These are phyloP conservation scores for Schrenkiella parvula DNA, from an alignment of 345 rosid species.

Conservation along the genomic window DNA sequence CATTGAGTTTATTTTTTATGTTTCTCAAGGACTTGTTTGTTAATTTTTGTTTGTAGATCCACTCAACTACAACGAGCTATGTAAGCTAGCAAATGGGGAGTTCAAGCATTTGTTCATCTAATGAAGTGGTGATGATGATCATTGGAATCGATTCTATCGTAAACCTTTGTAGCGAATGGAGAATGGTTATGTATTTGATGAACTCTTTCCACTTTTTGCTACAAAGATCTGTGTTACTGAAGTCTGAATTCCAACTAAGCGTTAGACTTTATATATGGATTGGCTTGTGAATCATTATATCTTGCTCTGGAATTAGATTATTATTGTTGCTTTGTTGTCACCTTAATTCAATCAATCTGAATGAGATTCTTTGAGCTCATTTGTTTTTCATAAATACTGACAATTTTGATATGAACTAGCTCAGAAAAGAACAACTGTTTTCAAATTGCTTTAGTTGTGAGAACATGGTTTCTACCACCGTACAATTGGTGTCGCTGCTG, in stretches of 20 bases:
- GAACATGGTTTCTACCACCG: not conserved
- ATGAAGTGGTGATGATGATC: not conserved
- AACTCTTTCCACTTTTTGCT: not conserved
- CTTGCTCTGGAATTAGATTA: too few species aligned
- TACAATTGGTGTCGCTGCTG: not conserved
- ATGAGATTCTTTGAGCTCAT: too few species aligned
- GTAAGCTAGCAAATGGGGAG: conserved; percentile 83
- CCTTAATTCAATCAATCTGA: too few species aligned
- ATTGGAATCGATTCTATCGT: not conserved
- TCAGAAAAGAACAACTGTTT: not conserved
- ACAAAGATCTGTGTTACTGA: not conserved
- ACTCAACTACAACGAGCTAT: conserved; percentile 61
- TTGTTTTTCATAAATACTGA: not conserved
- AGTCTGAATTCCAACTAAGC: too few species aligned
- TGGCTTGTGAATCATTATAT: too few species aligned
- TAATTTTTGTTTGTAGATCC: conserved; percentile 42
- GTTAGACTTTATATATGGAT: too few species aligned
- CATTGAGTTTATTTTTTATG: not conserved
- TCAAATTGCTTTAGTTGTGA: not conserved
- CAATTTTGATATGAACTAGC: not conserved
- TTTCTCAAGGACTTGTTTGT: not conserved
- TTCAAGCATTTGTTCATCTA: conserved; percentile 66
- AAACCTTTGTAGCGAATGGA: not conserved
- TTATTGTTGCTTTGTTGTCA: too few species aligned
- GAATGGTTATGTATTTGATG: not conserved